These are phyloP conservation scores for Hanseniaspora valbyensis DNA, from an alignment of 805 yeast genomes.

Conservation along the genomic window DNA sequence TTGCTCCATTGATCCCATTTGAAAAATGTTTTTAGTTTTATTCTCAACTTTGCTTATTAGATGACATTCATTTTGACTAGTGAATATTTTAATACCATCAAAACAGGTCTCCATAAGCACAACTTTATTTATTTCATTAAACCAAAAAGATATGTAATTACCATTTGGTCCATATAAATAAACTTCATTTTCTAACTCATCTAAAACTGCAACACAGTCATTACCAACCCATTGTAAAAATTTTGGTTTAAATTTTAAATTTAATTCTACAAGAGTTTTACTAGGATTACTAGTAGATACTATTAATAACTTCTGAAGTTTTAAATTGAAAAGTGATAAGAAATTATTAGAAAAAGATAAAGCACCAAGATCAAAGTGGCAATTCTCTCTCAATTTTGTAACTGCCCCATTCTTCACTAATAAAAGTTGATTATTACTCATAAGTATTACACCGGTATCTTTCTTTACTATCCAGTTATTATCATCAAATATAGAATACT, in stretches of 20 bases:
- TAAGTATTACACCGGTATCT: neutral
- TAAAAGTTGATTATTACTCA: neutral
- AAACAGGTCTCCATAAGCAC: slow-evolving; percentile 36
- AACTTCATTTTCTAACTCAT: slow-evolving; percentile 50
- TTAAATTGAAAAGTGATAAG: slow-evolving; percentile 1
- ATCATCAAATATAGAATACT: neutral
- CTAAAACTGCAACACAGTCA: slow-evolving; percentile 55
- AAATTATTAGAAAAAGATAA: slow-evolving; percentile 7
- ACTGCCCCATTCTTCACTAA: neutral
- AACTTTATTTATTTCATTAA: slow-evolving; percentile 30
- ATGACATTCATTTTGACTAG: slow-evolving; percentile 42
- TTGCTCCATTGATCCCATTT: slow-evolving; percentile 74
- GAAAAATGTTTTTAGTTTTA: slow-evolving; percentile 50
- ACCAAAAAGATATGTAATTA: slow-evolving; percentile 39
- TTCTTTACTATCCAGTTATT: slow-evolving; percentile 8
- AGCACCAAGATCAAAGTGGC: slow-evolving; percentile 6
- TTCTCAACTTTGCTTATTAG: slow-evolving; percentile 53
- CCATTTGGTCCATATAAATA: slow-evolving; percentile 61
- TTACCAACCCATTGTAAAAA: slow-evolving; percentile 73
- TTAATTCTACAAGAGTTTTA: slow-evolving; percentile 23
- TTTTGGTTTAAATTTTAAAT: slow-evolving; percentile 20
- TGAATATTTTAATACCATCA: slow-evolving; percentile 66
- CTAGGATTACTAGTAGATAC: slow-evolving; percentile 12
- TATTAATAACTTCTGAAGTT: neutral
- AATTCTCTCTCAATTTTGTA: slow-evolving; percentile 8